Evolutionary conservation across 1,284 basidiomycete species (phyloP).

Genomic region (Apiotrichum porosum): DNA sequence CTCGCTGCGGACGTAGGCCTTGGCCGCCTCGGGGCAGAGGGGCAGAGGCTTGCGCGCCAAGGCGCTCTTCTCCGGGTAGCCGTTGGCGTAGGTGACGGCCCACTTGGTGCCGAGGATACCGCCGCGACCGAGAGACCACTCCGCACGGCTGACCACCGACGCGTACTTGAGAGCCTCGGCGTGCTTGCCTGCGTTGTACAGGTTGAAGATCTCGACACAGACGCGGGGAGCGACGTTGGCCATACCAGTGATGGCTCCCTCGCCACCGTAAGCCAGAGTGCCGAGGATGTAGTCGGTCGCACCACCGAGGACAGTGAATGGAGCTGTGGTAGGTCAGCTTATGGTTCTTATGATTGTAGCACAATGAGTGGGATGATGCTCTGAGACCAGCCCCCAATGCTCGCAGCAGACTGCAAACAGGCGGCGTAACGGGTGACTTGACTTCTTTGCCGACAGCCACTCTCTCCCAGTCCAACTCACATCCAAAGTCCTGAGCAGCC

Average conservation of each 20-base stretch:
- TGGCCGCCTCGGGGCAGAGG: constrained; percentile 11
- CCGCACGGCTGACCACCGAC: too few species aligned
- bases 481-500: constrained; percentile 13
- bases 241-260: constrained; percentile 44
- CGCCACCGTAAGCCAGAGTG: constrained; percentile 27
- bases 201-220: constrained; percentile 29
- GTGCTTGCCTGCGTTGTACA: not conserved
- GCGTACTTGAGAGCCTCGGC: too few species aligned
- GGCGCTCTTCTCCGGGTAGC: constrained; percentile 15
- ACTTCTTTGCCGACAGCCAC: too few species aligned
- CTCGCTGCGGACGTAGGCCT: constrained; percentile 16
- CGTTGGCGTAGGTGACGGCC: constrained; percentile 17
- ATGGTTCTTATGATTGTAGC: too few species aligned
- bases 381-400: too few species aligned
- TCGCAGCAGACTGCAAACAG: too few species aligned
- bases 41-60: constrained; percentile 24
- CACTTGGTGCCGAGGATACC: constrained; percentile 33
- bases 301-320: constrained; percentile 42
- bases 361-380: too few species aligned
- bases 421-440: too few species aligned
- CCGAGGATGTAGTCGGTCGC: constrained; percentile 41
- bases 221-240: constrained; percentile 38
- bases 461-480: too few species aligned
- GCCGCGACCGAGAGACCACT: constrained; percentile 16
- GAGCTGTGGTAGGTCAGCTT: constrained; percentile 8